Base-by-base conservation (phyloP, 2,329 filamentous ascomycete species). In the Knoxdaviesia proteae region DNA sequence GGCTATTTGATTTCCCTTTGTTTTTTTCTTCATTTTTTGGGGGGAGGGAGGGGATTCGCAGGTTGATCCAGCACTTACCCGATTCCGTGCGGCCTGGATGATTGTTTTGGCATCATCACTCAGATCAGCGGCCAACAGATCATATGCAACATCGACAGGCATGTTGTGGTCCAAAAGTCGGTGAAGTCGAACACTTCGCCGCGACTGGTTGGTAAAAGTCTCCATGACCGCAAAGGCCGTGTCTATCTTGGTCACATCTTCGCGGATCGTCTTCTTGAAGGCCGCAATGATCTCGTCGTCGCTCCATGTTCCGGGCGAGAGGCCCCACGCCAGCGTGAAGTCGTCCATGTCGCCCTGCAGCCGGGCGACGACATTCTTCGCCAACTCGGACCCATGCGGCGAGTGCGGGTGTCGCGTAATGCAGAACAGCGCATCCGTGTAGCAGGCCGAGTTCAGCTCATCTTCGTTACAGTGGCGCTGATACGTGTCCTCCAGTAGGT, bases 281-380 rank as follows among this genome's bases (percentile, higher is more conserved):
- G 49, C 50, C 7, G 36, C 31, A 37, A 51, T 47, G 10, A 51
- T 47, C 8, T 47, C 48, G 29, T 51, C 50, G 29, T 51, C 49
- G 10, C 43, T 49, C 44, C 47, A 40, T 42, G 47, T 42, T 47
- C 47, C 43, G 8, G 43, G 44, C 5, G 34, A 11, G 9, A 49
- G 36, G n/a, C 47, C 47, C 47, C 47, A 49, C 2, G 46, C 46
- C 20, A 44, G 38, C 36, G 46, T 42, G 8, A 49, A 42, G 31
- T 49, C 47, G 41, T 49, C 47, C 41, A 40, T 42, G 31, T 47
- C 44, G 11, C 39, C 39, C n/a, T 44, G 39, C 6, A 46, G 36
- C 42, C 44, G 32, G 10, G 39, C 46, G 33, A 44, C 47, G 30
- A 49, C 43, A 29, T 41, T 44, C 34, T 42, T 38, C 6, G 39